These are phyloP conservation scores for Avena atlantica DNA, from an alignment of 176 grass and related monocot genomes.

Conservation along the genomic window DNA sequence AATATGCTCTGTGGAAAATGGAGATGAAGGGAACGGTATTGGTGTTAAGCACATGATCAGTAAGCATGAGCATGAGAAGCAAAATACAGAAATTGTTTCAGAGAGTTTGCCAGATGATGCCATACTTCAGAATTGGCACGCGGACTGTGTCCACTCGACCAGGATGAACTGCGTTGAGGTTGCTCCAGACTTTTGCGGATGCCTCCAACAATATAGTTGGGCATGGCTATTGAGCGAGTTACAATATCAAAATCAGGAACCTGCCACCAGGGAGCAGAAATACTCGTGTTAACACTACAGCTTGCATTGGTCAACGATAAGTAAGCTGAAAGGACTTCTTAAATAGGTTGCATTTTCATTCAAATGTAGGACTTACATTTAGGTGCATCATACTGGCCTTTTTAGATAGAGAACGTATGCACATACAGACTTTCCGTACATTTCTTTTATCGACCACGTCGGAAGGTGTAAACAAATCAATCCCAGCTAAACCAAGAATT, in stretches of 20 bases:
- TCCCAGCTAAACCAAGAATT: conserved; percentile 76
- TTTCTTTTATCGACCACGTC: conserved; percentile 94
- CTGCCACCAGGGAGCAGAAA: conserved; percentile 46
- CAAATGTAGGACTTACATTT: conserved; percentile 63
- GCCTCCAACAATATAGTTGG: conserved; percentile 84
- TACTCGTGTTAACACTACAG: background rate
- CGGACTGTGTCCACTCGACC: conserved; percentile 60
- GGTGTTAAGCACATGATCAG: conserved; percentile 9
- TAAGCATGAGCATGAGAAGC: background rate
- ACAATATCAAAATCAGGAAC: conserved; percentile 96
- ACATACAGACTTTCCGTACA: conserved; percentile 84
- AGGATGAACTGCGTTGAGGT: conserved; percentile 67
- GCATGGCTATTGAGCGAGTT: conserved; percentile 88
- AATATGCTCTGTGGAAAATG: conserved; percentile 50
- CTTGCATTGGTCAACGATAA: background rate
- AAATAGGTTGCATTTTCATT: background rate
- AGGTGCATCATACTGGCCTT: conserved; percentile 57
- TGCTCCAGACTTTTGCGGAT: conserved; percentile 77
- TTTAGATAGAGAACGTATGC: conserved; percentile 83
- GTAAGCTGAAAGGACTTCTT: conserved; percentile 10
- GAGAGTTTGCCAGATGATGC: conserved; percentile 52
- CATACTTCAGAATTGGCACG: conserved; percentile 42
- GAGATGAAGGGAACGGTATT: conserved; percentile 23
- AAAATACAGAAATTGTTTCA: conserved; percentile 8
- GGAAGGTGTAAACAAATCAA: conserved; percentile 90